Evolutionary conservation across 176 grass and related monocot genomes (phyloP).

Genomic region (Puccinellia tenuiflora): DNA sequence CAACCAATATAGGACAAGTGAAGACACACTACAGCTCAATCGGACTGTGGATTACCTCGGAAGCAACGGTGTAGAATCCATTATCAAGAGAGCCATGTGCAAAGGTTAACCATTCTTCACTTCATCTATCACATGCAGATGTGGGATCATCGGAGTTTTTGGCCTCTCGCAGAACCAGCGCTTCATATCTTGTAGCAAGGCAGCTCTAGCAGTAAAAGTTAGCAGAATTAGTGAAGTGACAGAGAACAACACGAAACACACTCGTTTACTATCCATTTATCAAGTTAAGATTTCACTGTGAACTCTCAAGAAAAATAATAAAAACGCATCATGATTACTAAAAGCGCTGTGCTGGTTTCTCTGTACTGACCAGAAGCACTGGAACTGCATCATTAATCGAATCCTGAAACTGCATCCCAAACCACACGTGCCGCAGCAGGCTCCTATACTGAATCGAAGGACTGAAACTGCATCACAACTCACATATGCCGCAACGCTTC

Average conservation of each 20-base stretch:
- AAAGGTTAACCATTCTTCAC: constrained; percentile 82
- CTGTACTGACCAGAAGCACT: not conserved
- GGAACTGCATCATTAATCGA: not conserved
- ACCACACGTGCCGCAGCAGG: not conserved
- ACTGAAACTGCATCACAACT: not conserved
- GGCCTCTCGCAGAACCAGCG: constrained; percentile 48
- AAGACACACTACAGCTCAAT: not conserved
- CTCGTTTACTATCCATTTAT: not conserved
- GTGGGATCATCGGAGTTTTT: constrained; percentile 19
- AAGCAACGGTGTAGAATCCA: constrained; percentile 69
- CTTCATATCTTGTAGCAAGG: constrained; percentile 75
- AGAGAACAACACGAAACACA: not conserved
- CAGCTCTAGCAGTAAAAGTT: constrained; percentile 44
- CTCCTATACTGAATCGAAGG: not conserved
- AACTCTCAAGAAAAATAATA: not conserved
- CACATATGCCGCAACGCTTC: not conserved
- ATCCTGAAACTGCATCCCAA: not conserved
- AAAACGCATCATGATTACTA: not conserved
- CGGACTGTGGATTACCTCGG: constrained; percentile 32
- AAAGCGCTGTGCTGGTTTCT: not conserved
- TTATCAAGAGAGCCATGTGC: constrained; percentile 78
- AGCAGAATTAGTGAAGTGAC: not conserved
- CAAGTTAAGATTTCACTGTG: not conserved
- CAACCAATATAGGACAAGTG: not conserved
- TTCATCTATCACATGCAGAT: constrained; percentile 40